Evolutionary conservation across 306 rosid species (phyloP).

Genomic region (Lotus japonicus): DNA sequence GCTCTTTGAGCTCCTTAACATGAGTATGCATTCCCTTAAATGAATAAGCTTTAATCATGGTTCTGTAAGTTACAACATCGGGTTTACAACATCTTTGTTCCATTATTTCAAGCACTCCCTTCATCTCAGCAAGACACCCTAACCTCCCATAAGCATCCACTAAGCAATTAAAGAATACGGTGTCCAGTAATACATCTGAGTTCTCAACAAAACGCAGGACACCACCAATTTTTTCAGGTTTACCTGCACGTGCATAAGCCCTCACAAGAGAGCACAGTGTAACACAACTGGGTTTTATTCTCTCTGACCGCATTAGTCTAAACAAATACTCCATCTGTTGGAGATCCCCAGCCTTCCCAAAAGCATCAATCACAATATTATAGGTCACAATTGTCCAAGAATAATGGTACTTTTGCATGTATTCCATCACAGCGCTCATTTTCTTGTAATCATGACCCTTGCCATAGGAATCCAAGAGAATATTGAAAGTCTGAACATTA

Average conservation of each 20-base stretch:
- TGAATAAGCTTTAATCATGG: slow-evolving; percentile 82
- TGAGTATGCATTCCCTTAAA: slow-evolving; percentile 60
- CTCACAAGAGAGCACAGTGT: slow-evolving; percentile 80
- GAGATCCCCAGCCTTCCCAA: slow-evolving; percentile 90
- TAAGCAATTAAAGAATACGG: slow-evolving; percentile 76
- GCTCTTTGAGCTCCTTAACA: slow-evolving; percentile 57
- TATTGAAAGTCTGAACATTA: slow-evolving; percentile 78
- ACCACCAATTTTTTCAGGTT: slow-evolving; percentile 60
- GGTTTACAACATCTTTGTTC: slow-evolving; percentile 69
- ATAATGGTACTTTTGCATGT: slow-evolving; percentile 87
- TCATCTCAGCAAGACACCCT: slow-evolving; percentile 74
- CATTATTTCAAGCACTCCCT: slow-evolving; percentile 70
- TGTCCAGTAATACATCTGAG: slow-evolving; percentile 63
- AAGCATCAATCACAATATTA: slow-evolving; percentile 85
- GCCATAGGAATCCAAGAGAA: slow-evolving; percentile 78
- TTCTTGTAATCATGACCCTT: slow-evolving; percentile 55
- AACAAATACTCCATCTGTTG: slow-evolving; percentile 90
- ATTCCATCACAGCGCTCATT: slow-evolving; percentile 91
- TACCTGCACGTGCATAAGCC: slow-evolving; percentile 77
- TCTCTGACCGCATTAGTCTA: slow-evolving; percentile 83
- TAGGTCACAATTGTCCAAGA: slow-evolving; percentile 89
- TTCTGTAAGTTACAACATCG: slow-evolving; percentile 75
- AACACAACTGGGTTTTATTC: slow-evolving; percentile 88
- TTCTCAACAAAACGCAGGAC: slow-evolving; percentile 69
- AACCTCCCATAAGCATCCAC: slow-evolving; percentile 80